These are phyloP conservation scores for Vaccinium vitisidaea DNA, from an alignment of 148 eudicot species.

Conservation along the genomic window DNA sequence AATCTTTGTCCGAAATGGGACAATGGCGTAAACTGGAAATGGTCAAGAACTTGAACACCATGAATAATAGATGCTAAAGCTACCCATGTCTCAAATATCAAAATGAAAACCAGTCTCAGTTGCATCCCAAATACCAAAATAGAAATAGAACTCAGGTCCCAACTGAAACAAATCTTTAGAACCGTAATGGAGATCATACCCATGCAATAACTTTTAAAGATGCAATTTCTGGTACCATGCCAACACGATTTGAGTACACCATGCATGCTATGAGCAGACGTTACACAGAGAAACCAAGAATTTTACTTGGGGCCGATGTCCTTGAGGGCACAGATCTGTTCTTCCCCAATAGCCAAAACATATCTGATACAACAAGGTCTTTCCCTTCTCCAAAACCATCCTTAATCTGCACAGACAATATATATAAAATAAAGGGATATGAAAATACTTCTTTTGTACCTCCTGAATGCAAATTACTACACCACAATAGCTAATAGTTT, in stretches of 20 bases:
- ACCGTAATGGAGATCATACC: neutral
- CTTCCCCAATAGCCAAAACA: constrained; percentile 40
- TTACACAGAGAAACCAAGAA: neutral
- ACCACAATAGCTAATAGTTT: neutral
- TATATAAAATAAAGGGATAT: neutral
- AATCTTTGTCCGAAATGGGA: neutral
- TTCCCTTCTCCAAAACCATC: constrained; percentile 32
- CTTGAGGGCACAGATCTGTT: constrained; percentile 39
- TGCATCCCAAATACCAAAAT: no score
- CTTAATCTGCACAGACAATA: constrained; percentile 22
- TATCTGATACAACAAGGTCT: constrained; percentile 26
- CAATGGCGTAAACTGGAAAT: neutral
- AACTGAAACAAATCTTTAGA: no score
- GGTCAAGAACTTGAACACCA: neutral
- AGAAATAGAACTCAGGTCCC: no score
- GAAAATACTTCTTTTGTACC: neutral
- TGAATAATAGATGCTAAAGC: neutral
- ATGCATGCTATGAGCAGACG: neutral
- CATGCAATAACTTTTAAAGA: neutral
- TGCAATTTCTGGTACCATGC: constrained; percentile 3
- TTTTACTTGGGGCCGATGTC: constrained; percentile 30
- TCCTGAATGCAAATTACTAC: neutral
- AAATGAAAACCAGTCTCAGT: neutral
- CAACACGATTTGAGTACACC: neutral
- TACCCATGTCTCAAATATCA: neutral